Conservation (phyloP, 257 asterid genomes). For the Capsicum baccatum region DNA sequence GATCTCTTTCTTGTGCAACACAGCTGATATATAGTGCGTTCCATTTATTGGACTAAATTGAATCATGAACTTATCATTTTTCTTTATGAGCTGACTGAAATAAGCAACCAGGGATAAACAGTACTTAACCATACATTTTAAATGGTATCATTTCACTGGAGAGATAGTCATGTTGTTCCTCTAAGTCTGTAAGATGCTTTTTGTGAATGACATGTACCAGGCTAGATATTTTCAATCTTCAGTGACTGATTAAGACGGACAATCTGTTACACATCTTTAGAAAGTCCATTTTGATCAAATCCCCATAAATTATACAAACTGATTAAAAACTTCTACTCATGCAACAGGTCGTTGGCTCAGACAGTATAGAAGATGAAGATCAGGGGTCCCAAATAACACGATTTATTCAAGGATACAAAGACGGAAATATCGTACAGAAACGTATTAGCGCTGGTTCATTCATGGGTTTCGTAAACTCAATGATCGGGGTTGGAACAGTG, state of each 20-base stretch:
- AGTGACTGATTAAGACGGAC: background rate
- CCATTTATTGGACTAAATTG: constrained; percentile 8
- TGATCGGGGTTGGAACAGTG: constrained; percentile 51
- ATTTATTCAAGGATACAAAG: constrained; percentile 76
- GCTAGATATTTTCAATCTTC: background rate
- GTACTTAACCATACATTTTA: background rate
- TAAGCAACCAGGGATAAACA: constrained; percentile 1
- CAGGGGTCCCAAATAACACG: constrained; percentile 60
- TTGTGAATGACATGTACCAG: background rate
- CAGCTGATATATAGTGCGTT: background rate
- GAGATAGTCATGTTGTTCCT: background rate
- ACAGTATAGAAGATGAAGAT: constrained; percentile 65
- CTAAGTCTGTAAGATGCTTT: background rate
- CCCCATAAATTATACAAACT: background rate
- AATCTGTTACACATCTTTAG: background rate
- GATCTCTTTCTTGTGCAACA: background rate
- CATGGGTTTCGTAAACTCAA: constrained; percentile 57
- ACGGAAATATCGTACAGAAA: constrained; percentile 66
- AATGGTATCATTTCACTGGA: background rate
- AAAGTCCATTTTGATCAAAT: background rate
- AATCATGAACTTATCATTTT: background rate
- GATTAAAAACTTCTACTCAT: background rate
- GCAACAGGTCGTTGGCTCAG: constrained; percentile 72
- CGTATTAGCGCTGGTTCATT: constrained; percentile 59
- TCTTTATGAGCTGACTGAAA: background rate